Conservation (phyloP, 2,329 filamentous ascomycete species). For the Colletotrichum incanum region DNA sequence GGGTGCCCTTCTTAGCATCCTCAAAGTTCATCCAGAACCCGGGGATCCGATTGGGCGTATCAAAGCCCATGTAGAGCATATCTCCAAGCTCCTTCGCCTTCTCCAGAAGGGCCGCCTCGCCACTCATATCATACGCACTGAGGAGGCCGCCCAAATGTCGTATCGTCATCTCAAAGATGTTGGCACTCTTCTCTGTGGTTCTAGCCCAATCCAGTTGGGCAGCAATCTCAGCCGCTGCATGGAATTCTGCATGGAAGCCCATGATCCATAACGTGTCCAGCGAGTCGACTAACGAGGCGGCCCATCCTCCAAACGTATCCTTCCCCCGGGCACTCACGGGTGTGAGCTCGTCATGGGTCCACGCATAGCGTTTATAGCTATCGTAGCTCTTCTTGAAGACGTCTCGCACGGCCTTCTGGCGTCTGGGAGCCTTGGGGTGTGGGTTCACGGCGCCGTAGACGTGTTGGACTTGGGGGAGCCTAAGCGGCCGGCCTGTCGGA, state of each 20-base stretch:
- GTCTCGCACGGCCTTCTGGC: conserved; percentile 52
- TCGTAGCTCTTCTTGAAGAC: conserved; percentile 57
- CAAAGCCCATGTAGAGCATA: conserved; percentile 76
- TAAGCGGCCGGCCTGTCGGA: conserved; percentile 47
- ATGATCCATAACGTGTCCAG: conserved; percentile 71
- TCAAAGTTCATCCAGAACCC: conserved; percentile 41
- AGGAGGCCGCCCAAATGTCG: conserved; percentile 79
- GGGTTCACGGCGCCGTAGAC: conserved; percentile 59
- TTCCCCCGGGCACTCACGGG: conserved; percentile 58
- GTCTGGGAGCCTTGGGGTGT: conserved; percentile 15
- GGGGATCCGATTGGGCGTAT: conserved; percentile 78
- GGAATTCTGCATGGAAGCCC: conserved; percentile 66
- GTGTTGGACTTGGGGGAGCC: conserved; percentile 51
- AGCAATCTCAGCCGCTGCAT: conserved; percentile 61
- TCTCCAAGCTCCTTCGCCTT: conserved; percentile 77
- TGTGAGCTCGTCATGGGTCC: conserved; percentile 62
- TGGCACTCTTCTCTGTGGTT: conserved; percentile 62
- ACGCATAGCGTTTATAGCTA: conserved; percentile 61
- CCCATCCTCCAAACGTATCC: conserved; percentile 65
- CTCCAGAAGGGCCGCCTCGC: conserved; percentile 66
- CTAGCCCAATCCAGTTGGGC: conserved; percentile 67
- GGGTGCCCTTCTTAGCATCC: conserved; percentile 23
- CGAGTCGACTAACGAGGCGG: conserved; percentile 62
- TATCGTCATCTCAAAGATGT: conserved; percentile 80
- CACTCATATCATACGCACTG: conserved; percentile 79